These are phyloP conservation scores for Myxozyma lipomycoides DNA, from an alignment of 805 yeast species.

Conservation along the genomic window DNA sequence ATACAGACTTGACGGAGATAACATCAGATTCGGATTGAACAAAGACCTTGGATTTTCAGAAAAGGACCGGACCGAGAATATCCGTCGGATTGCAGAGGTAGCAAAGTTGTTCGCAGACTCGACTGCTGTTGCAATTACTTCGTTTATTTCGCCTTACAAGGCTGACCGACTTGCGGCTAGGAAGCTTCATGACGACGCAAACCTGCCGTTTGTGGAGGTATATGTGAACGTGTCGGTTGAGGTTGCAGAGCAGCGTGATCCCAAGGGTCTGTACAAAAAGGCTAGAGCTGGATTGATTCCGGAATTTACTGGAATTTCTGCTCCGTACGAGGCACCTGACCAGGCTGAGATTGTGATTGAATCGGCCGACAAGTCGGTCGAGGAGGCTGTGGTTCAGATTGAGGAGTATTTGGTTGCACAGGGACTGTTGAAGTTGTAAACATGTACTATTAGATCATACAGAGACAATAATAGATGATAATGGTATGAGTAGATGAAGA, in stretches of 20 bases:
- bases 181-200: constrained; percentile 69
- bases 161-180: constrained; percentile 83
- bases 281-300: constrained; percentile 92
- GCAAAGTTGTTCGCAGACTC: constrained; percentile 91
- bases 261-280: constrained; percentile 93
- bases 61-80: constrained; percentile 88
- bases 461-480: too few relatives aligned
- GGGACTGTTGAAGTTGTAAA: constrained; percentile 6
- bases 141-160: constrained; percentile 88
- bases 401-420: constrained; percentile 51
- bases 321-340: constrained; percentile 93
- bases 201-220: constrained; percentile 83
- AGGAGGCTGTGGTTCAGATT: constrained; percentile 74
- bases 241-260: constrained; percentile 95
- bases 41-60: constrained; percentile 92
- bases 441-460: too few relatives aligned
- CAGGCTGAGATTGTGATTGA: constrained; percentile 76
- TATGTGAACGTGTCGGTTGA: constrained; percentile 89
- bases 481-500: too few relatives aligned
- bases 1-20: constrained; percentile 89
- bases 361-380: constrained; percentile 67
- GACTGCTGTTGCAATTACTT: constrained; percentile 80
- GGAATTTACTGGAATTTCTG: constrained; percentile 92
- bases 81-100: constrained; percentile 91
- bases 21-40: constrained; percentile 89